A percentile compares a stretch with the other conserved stretches of the same genome.
These are phyloP conservation scores for Coffea canephora DNA, from an alignment of 257 asterid species.

Conservation along the genomic window DNA sequence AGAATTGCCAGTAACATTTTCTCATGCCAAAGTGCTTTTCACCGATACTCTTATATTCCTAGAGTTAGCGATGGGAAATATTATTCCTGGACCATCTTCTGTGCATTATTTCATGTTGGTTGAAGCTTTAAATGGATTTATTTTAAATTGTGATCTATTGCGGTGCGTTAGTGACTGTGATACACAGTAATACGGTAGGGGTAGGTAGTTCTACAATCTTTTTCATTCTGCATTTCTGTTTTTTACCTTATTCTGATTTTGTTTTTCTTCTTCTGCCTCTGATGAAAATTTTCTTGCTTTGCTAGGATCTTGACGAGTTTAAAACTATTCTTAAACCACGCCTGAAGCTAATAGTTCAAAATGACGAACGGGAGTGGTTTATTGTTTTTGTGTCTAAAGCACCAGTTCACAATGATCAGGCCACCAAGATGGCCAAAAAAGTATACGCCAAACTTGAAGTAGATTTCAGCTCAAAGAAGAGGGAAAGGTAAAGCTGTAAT, in stretches of 20 bases:
- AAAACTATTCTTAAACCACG: conserved; percentile 97
- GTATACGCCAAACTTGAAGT: conserved; percentile 92
- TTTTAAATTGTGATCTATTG: background rate
- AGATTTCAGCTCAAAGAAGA: conserved; percentile 94
- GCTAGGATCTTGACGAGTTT: conserved; percentile 96
- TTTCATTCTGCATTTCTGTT: conserved; percentile 7
- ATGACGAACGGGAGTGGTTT: conserved; percentile 98
- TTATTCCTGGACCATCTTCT: background rate
- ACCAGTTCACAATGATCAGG: conserved; percentile 89
- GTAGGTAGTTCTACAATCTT: background rate
- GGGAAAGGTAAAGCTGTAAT: conserved; percentile 67
- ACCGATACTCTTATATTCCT: background rate
- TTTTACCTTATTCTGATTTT: background rate
- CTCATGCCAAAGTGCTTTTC: background rate
- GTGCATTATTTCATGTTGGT: background rate
- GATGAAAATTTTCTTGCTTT: conserved; percentile 19
- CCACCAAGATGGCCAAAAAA: conserved; percentile 95
- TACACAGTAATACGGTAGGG: background rate
- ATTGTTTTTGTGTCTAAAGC: conserved; percentile 94
- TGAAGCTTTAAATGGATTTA: background rate
- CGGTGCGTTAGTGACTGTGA: background rate
- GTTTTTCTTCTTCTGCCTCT: conserved; percentile 7
- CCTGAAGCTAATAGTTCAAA: conserved; percentile 92
- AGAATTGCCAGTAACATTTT: background rate
- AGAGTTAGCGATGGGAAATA: background rate